phyloP scores from a whole-genome alignment of 2,329 filamentous ascomycete genomes.

The Orbilia javanica region DNA sequence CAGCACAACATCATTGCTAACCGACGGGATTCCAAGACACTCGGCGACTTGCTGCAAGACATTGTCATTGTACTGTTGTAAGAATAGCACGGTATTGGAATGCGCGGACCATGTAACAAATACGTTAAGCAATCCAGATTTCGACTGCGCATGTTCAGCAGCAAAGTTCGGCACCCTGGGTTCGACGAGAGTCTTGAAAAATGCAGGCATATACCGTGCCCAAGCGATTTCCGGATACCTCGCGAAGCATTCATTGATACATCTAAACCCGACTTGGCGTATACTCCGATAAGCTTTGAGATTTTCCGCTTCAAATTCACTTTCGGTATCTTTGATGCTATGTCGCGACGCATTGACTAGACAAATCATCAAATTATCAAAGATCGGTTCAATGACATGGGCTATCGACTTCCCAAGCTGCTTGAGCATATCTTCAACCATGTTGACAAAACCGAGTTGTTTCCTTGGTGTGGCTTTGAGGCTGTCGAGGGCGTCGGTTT shows the following conservation, averaged over 20 bases:
- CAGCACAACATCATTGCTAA: constrained; percentile 86
- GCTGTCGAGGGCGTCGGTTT: constrained; percentile 66
- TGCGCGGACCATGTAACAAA: constrained; percentile 84
- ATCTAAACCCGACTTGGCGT: constrained; percentile 82
- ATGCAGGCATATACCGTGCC: constrained; percentile 76
- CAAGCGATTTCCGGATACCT: constrained; percentile 79
- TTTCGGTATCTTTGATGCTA: constrained; percentile 65
- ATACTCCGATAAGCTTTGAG: constrained; percentile 69
- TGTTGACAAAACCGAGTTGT: constrained; percentile 90
- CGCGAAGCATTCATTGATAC: constrained; percentile 81
- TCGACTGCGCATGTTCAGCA: constrained; percentile 86
- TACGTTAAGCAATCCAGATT: constrained; percentile 84
- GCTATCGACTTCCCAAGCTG: constrained; percentile 82
- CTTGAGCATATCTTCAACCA: constrained; percentile 87
- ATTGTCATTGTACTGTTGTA: constrained; percentile 73
- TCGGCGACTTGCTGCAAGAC: constrained; percentile 80
- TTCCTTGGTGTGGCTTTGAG: constrained; percentile 78
- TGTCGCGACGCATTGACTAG: constrained; percentile 76
- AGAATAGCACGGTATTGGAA: constrained; percentile 75
- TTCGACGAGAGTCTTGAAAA: constrained; percentile 81
- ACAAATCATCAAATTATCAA: constrained; percentile 73
- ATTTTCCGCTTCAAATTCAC: constrained; percentile 48
- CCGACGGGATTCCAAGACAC: constrained; percentile 77
- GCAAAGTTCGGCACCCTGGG: constrained; percentile 83
- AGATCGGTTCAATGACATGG: constrained; percentile 78